Evolutionary conservation across 495 filamentous ascomycete species (phyloP), one percentile per base, ranked within the genome.

Genomic region (Terfezia claveryi): DNA sequence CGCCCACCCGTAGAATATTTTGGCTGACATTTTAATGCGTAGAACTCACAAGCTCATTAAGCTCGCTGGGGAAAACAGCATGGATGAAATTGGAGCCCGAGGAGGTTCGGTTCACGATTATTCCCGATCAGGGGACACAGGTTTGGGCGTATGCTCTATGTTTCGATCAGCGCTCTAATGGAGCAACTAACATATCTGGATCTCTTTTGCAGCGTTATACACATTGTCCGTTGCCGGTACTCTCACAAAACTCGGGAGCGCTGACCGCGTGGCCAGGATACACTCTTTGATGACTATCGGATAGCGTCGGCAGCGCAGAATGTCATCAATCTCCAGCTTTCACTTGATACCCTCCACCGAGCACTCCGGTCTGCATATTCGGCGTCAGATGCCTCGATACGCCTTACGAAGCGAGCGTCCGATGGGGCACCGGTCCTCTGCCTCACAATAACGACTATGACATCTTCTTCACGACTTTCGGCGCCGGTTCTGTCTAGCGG

Each of bases 271-370:
- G 27, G 1, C 7, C 56, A 81, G 77, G 83, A 91, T 61, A 77
- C 80, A 56, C 84, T 98, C 59, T 95, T 96, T 69, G 84, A 91
- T 44, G 77, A 80, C 64, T 95, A 94, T 73, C 76, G 75, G 58
- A 75, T 96, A 60, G 80, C 93, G 68, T 91, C 87, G 61, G 84
- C 82, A 59, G 80, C 80, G 58, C 77, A 76, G 68, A 87, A 91
- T 64, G 80, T 84, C 50, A 93, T 96, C 68, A 95, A 96, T 71
- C 83, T 98, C 56, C 87, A 95, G 70, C 77, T 96, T 12, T 87
- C 92, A 49, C 76, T 98, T 49, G 70, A 72, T 9, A 76, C 81
- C 16, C 78, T 98, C 23, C 80, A 83, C 57, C 82, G 85, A 52
- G 89, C 92, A 3, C 79, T 98, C 49, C 83, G 82, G 59, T 93